Evolutionary conservation across 495 filamentous ascomycete species (phyloP).

Genomic region (Trichocladium uniseriatum): DNA sequence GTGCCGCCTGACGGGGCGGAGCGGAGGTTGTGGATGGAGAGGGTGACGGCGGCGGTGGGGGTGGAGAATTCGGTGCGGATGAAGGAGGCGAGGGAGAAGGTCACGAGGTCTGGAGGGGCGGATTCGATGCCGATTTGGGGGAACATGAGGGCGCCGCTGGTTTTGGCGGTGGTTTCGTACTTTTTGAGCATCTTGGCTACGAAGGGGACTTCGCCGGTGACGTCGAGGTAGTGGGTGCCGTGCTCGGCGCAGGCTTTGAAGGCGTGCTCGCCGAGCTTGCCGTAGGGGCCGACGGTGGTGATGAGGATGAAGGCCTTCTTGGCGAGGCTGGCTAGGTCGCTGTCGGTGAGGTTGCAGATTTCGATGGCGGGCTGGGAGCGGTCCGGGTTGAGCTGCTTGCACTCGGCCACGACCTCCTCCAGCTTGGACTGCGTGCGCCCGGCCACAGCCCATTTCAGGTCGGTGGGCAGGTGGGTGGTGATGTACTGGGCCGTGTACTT

Average conservation of each 20-base stretch:
- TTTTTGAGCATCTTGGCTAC: slow-evolving; percentile 68
- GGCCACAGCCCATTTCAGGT: slow-evolving; percentile 83
- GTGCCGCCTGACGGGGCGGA: slow-evolving; percentile 67
- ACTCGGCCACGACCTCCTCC: slow-evolving; percentile 52
- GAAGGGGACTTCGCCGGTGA: slow-evolving; percentile 82
- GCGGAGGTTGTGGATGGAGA: slow-evolving; percentile 52
- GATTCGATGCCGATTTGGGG: slow-evolving; percentile 81
- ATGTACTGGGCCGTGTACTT: slow-evolving; percentile 70
- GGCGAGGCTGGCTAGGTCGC: slow-evolving; percentile 55
- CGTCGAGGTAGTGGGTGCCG: slow-evolving; percentile 88
- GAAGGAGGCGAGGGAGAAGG: slow-evolving; percentile 57
- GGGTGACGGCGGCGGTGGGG: slow-evolving; percentile 48
- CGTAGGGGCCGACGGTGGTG: slow-evolving; percentile 79
- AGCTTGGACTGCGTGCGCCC: slow-evolving; percentile 72
- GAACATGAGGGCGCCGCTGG: slow-evolving; percentile 74
- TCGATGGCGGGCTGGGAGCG: slow-evolving; percentile 60
- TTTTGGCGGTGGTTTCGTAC: slow-evolving; percentile 65
- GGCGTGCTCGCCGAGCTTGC: slow-evolving; percentile 65
- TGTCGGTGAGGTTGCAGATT: slow-evolving; percentile 51
- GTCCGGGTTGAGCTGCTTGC: slow-evolving; percentile 59
- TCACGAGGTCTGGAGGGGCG: slow-evolving; percentile 69
- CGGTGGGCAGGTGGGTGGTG: slow-evolving; percentile 59
- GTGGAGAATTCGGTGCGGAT: slow-evolving; percentile 50
- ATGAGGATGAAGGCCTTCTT: slow-evolving; percentile 71
- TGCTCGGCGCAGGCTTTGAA: slow-evolving; percentile 80